Conservation (phyloP, 352 stramenopile genomes). For the Phytophthora ramorum region DNA sequence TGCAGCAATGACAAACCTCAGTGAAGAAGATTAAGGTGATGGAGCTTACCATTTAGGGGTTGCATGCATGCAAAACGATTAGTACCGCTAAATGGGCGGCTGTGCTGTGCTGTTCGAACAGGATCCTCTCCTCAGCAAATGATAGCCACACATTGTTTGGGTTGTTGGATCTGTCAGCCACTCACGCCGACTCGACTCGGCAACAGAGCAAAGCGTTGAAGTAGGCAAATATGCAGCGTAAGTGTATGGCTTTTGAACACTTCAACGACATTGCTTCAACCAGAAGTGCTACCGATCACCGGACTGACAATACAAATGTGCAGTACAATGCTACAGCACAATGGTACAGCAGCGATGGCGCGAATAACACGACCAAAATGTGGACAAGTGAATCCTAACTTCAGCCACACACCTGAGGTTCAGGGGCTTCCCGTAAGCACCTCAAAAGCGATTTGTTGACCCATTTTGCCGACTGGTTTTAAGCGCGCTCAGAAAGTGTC, state of each 20-base stretch:
- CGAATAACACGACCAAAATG: conserved; percentile 4
- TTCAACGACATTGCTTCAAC: conserved; percentile 31
- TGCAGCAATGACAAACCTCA: too few species aligned
- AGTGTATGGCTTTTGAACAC: conserved; percentile 26
- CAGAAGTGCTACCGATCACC: conserved; percentile 28
- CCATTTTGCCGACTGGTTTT: conserved; percentile 7
- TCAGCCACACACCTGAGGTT: too few species aligned
- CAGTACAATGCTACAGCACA: conserved; percentile 17
- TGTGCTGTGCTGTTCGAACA: background rate
- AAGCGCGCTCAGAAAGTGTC: conserved; percentile 2
- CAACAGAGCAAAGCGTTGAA: conserved; percentile 23
- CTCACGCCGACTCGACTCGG: background rate
- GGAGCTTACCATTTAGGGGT: too few species aligned
- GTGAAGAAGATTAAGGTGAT: too few species aligned
- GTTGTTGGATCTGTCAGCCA: conserved; percentile 1
- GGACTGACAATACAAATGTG: conserved; percentile 27
- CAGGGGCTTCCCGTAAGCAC: background rate
- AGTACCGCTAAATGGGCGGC: background rate
- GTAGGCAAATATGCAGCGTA: conserved; percentile 6
- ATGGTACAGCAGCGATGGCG: background rate
- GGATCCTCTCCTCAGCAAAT: background rate
- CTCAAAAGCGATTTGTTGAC: conserved; percentile 11
- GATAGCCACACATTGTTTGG: conserved; percentile 9
- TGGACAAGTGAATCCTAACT: background rate
- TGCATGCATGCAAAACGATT: background rate